Evolutionary conservation across 148 eudicot genomes (phyloP).

Genomic region (Polygonum maritimum): DNA sequence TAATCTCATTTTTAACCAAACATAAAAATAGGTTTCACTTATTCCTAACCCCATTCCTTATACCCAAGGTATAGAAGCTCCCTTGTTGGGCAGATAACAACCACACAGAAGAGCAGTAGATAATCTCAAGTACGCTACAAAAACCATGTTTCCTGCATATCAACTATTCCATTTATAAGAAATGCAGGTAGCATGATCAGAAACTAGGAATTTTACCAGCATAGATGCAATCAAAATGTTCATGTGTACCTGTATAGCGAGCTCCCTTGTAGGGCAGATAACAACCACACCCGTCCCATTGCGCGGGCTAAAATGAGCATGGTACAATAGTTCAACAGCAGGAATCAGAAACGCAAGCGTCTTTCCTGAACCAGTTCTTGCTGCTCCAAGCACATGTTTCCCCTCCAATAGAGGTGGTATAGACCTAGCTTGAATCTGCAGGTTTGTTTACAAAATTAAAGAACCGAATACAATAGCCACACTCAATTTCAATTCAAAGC

Average conservation of each 20-base stretch:
- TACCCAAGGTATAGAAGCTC: too few species aligned
- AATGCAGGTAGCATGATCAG: background rate
- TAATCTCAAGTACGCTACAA: background rate
- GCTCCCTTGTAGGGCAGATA: slow-evolving; percentile 95
- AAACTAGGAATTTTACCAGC: background rate
- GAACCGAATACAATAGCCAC: too few species aligned
- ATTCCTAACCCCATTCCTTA: too few species aligned
- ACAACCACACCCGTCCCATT: slow-evolving; percentile 78
- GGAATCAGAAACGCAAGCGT: slow-evolving; percentile 94
- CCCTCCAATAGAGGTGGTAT: slow-evolving; percentile 86
- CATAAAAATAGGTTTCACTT: too few species aligned
- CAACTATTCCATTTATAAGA: too few species aligned
- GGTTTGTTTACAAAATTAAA: background rate
- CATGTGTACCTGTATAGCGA: slow-evolving; percentile 75
- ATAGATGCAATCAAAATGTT: background rate
- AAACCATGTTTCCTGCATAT: too few species aligned
- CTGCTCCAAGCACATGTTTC: slow-evolving; percentile 96
- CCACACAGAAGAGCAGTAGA: background rate
- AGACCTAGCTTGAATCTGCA: slow-evolving; percentile 83
- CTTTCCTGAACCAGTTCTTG: slow-evolving; percentile 98
- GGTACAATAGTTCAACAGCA: slow-evolving; percentile 68
- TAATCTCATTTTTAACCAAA: too few species aligned
- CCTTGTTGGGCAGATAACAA: background rate
- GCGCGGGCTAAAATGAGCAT: slow-evolving; percentile 54
- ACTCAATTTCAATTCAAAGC: background rate